Conservation (phyloP, 2,329 filamentous ascomycete genomes). For the Orbilia quercus region DNA sequence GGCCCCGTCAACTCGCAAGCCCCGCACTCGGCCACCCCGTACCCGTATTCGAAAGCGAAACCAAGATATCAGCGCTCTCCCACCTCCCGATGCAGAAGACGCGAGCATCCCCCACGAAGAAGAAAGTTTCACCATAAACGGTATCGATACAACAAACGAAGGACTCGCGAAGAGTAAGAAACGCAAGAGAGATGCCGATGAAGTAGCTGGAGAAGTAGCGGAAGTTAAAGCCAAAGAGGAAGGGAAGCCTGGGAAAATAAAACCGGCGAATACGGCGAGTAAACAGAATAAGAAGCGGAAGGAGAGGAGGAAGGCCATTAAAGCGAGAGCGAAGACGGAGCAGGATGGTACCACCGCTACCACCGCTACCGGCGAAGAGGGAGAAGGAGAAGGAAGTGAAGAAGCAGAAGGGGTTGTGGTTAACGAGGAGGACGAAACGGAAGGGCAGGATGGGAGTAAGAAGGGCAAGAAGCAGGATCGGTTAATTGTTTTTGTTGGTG, state of each 20-base stretch:
- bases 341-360: not conserved
- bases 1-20: conserved; percentile 21
- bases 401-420: not conserved
- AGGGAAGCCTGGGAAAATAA: not conserved
- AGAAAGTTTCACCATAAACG: conserved; percentile 24
- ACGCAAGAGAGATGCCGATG: conserved; percentile 24
- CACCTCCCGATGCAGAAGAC: conserved; percentile 12
- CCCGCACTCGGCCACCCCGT: conserved; percentile 20
- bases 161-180: conserved; percentile 29
- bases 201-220: not conserved
- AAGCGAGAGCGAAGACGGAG: not conserved
- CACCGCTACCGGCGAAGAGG: no score
- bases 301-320: conserved; percentile 27
- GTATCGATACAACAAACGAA: conserved; percentile 41
- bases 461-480: conserved; percentile 10
- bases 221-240: not conserved
- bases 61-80: conserved; percentile 25
- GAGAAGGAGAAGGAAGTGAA: conserved; percentile 8
- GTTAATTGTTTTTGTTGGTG: conserved; percentile 64
- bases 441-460: not conserved
- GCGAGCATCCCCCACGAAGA: conserved; percentile 17
- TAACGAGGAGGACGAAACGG: not conserved
- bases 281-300: conserved; percentile 42
- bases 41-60: conserved; percentile 32
- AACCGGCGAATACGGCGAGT: not conserved